Percentiles rank a stretch among this genome's conserved stretches.
phyloP scores from a whole-genome alignment of 2,329 filamentous ascomycete genomes.

The Colletotrichum kahawae region DNA sequence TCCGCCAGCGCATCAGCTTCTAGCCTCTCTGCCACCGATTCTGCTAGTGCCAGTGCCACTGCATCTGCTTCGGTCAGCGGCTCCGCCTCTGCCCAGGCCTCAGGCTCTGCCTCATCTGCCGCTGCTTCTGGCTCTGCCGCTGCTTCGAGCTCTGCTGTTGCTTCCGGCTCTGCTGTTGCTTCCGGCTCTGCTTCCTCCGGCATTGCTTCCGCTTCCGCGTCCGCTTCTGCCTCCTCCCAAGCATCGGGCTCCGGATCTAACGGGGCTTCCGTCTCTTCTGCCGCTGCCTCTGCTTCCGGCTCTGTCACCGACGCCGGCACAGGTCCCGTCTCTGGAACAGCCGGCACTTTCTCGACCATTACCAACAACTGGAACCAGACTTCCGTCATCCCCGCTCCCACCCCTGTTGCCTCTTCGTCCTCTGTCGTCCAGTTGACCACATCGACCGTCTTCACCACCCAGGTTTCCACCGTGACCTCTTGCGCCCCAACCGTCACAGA shows the following conservation, averaged over 20 bases:
- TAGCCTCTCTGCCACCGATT: background rate
- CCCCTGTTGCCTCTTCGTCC: conserved; percentile 16
- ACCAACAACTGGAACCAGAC: background rate
- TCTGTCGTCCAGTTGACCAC: conserved; percentile 27
- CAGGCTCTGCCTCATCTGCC: background rate
- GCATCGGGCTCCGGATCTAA: background rate
- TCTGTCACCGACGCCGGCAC: background rate
- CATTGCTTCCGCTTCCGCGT: background rate
- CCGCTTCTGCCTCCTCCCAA: background rate
- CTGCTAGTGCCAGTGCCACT: background rate
- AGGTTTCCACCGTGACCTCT: conserved; percentile 59
- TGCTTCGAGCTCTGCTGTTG: background rate
- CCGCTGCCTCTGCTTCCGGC: background rate
- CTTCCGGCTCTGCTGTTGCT: background rate
- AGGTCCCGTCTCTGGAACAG: background rate
- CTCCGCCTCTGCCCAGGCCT: background rate
- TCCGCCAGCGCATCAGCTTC: background rate
- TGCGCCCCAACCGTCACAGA: conserved; percentile 50
- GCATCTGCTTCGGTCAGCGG: background rate
- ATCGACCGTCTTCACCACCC: conserved; percentile 45
- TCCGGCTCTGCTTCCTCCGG: background rate
- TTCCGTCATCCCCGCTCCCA: background rate
- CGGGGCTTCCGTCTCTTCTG: background rate
- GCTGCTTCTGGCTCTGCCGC: background rate
- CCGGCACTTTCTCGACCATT: background rate